Conservation (phyloP, 2,329 filamentous ascomycete genomes). For the Fusarium pseudonygamai region DNA sequence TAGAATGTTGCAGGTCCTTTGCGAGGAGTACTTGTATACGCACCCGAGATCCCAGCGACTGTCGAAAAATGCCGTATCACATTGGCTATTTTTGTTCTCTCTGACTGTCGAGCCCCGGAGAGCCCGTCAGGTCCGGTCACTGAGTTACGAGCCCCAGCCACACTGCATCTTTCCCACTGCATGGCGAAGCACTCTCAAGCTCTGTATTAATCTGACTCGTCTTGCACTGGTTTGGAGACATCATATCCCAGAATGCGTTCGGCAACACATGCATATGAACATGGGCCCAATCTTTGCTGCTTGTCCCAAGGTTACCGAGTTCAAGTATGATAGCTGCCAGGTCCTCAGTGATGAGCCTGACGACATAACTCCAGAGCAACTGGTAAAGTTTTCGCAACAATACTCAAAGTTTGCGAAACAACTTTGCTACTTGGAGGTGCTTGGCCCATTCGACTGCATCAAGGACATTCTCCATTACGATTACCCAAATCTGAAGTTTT, state of each 20-base stretch:
- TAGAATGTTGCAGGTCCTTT: not conserved
- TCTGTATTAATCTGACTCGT: conserved; percentile 8
- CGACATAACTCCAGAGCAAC: not conserved
- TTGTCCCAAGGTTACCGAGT: not conserved
- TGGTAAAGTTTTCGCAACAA: not conserved
- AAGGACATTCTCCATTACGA: not conserved
- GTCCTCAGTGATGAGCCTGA: no score
- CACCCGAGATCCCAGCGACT: not conserved
- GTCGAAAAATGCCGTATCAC: not conserved
- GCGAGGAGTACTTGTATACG: not conserved
- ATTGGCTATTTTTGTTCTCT: conserved; percentile 2
- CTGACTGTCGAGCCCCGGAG: conserved; percentile 16
- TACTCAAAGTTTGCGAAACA: not conserved
- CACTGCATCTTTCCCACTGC: fast-evolving
- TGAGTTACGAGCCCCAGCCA: not conserved
- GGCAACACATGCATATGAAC: not conserved
- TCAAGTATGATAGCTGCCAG: no score
- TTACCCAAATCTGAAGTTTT: not conserved
- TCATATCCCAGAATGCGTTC: not conserved
- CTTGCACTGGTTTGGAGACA: not conserved
- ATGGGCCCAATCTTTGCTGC: not conserved
- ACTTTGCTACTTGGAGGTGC: not conserved
- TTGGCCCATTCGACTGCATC: not conserved
- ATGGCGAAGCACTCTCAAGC: not conserved
- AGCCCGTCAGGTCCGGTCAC: not conserved